Evolutionary conservation across 495 filamentous ascomycete species (phyloP).

Genomic region (Friedmanniomyces simplex): DNA sequence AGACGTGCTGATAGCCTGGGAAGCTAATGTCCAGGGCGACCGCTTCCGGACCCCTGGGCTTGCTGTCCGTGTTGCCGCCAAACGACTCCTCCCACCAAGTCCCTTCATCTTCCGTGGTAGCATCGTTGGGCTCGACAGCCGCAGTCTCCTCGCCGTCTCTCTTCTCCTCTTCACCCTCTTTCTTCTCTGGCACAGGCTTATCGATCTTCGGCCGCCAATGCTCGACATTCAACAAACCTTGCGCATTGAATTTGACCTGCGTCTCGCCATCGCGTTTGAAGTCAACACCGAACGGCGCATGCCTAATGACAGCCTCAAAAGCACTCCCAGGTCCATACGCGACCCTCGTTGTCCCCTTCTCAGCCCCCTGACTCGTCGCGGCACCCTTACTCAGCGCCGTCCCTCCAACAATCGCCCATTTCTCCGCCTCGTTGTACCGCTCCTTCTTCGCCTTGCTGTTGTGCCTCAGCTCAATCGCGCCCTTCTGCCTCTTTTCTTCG

Average conservation of each 20-base stretch:
- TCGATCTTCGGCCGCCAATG: slow-evolving; percentile 92
- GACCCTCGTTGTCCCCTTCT: slow-evolving; percentile 60
- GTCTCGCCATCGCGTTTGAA: slow-evolving; percentile 73
- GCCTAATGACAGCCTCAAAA: slow-evolving; percentile 71
- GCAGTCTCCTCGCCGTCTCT: slow-evolving; percentile 33
- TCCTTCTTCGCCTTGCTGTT: slow-evolving; percentile 79
- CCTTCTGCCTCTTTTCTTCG: slow-evolving; percentile 79
- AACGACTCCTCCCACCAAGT: slow-evolving; percentile 98
- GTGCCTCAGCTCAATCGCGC: slow-evolving; percentile 78
- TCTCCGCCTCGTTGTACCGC: slow-evolving; percentile 80
- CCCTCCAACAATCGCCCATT: slow-evolving; percentile 79
- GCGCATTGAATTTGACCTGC: slow-evolving; percentile 81
- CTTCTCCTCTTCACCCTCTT: slow-evolving; percentile 41
- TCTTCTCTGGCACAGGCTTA: slow-evolving; percentile 41
- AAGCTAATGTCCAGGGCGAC: slow-evolving; percentile 85
- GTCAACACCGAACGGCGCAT: slow-evolving; percentile 70
- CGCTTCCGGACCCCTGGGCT: slow-evolving; percentile 83
- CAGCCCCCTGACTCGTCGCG: slow-evolving; percentile 45
- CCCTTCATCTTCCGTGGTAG: slow-evolving; percentile 55
- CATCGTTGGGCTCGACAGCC: slow-evolving; percentile 22
- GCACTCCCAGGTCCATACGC: slow-evolving; percentile 65
- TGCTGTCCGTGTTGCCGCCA: slow-evolving; percentile 85
- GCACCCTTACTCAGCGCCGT: slow-evolving; percentile 58
- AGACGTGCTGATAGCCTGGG: slow-evolving; percentile 83
- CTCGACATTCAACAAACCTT: slow-evolving; percentile 80